Evolutionary conservation across 768 basidiomycete species (phyloP), one percentile per base, ranked within the genome.

Genomic region (Calocybe cyanea): DNA sequence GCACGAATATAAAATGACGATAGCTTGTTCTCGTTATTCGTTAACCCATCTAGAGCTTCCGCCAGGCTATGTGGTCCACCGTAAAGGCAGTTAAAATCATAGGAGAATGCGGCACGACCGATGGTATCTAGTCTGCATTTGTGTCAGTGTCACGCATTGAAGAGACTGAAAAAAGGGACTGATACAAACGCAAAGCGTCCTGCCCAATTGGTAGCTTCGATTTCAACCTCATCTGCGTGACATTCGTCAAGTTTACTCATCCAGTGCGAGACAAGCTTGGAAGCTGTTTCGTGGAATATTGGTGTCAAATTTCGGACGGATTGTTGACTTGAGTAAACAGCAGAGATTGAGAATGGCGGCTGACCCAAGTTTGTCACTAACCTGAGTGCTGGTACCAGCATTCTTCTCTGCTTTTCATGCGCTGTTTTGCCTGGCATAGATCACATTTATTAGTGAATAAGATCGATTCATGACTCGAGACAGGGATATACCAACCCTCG

Each of bases 1-100:
- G 82, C 77, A 31, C 78, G 75, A 70, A 81, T 81, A 52, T 81
- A 81, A 57, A 82, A 81, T 3, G 78, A 78, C 39, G 75, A 72
- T n/a, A 55, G 53, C 30, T 68, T 77, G 55, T 80, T 74, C 56
- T 82, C 73, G 38, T 73, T 75, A 57, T 81, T 81, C n/a, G 78
- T 82, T 19, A 83, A 63, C 20, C 73, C 72, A 53, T 83, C 78
- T 35, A 83, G 61, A 7, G 79, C 67, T 50, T 76, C 71, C 17
- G 76, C 70, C 2, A 83, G 59, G 18, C 68, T 57, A 53, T 78
- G 71, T 3, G 75, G 63, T 36, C 66, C 65, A 13, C 74, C 77
- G 9, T 70, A 67, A 18, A 83, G 71, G 55, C 77, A 80, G 44
- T 69, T 65, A 43, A 84, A 81, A 58, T 83, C 77, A 47, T 82